These are phyloP conservation scores for Sinapis alba DNA, from an alignment of 441 rosid genomes.

Conservation along the genomic window DNA sequence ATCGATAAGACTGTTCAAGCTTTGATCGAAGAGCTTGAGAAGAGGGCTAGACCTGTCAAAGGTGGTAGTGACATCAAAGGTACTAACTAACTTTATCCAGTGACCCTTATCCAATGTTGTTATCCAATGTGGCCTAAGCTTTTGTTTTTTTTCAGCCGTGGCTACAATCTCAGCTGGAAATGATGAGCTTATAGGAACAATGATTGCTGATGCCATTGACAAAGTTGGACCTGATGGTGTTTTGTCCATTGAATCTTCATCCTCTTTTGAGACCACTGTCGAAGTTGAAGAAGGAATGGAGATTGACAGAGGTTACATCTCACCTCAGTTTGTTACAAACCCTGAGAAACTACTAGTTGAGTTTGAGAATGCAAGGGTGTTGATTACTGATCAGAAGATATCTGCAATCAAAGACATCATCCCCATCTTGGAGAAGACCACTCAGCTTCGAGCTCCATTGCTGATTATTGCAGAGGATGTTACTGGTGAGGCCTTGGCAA, in stretches of 20 bases:
- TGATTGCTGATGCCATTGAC: slow-evolving; percentile 98
- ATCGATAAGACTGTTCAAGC: slow-evolving; percentile 87
- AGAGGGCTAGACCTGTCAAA: slow-evolving; percentile 81
- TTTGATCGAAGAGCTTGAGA: slow-evolving; percentile 79
- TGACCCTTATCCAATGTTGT: not conserved
- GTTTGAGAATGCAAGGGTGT: slow-evolving; percentile 91
- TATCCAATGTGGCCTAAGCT: not conserved
- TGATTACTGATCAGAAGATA: slow-evolving; percentile 92
- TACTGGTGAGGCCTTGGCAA: slow-evolving; percentile 89
- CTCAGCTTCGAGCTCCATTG: slow-evolving; percentile 87
- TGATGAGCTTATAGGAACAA: slow-evolving; percentile 84
- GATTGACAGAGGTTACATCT: slow-evolving; percentile 96
- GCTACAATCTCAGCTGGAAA: slow-evolving; percentile 96
- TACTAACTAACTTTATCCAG: slow-evolving; percentile 15
- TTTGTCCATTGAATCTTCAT: slow-evolving; percentile 94
- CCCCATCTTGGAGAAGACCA: slow-evolving; percentile 88
- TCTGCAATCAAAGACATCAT: slow-evolving; percentile 88
- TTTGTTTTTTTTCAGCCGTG: slow-evolving; percentile 54
- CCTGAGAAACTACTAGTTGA: slow-evolving; percentile 86
- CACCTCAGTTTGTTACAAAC: slow-evolving; percentile 97
- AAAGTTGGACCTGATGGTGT: slow-evolving; percentile 99
- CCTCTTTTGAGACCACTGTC: slow-evolving; percentile 93
- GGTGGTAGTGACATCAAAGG: slow-evolving; percentile 94
- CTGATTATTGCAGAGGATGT: slow-evolving; percentile 96
- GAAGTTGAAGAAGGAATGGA: slow-evolving; percentile 99